Evolutionary conservation across 495 filamentous ascomycete species (phyloP).

Genomic region (Penicillium turbatum): DNA sequence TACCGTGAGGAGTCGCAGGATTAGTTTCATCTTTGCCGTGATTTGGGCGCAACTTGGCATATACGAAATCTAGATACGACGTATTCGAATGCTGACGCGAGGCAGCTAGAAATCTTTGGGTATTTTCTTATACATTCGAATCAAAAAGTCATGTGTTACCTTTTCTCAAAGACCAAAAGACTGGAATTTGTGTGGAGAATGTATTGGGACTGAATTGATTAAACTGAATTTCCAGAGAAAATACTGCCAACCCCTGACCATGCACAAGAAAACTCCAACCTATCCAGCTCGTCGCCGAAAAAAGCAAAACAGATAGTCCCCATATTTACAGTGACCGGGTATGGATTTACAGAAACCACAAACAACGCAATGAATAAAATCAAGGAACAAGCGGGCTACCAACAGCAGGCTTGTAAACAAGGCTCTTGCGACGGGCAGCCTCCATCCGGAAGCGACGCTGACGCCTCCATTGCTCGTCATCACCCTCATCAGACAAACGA

Average conservation of each 20-base stretch:
- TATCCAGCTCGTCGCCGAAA: not conserved
- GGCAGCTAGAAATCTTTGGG: not conserved
- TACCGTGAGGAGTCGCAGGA: conserved; percentile 51
- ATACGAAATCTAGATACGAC: not conserved
- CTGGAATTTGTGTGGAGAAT: too few relatives aligned
- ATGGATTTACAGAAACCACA: conserved; percentile 9
- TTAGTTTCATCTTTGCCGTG: not conserved
- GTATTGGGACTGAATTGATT: not conserved
- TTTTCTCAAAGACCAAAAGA: too few relatives aligned
- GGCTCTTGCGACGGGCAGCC: conserved; percentile 72
- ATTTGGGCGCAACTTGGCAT: not conserved
- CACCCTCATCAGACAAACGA: conserved; percentile 14
- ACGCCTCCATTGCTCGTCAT: conserved; percentile 34
- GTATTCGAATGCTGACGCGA: not conserved
- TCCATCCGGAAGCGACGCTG: conserved; percentile 63
- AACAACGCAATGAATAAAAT: conserved; percentile 5
- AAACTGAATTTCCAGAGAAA: not conserved
- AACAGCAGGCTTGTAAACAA: conserved; percentile 75
- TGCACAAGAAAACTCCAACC: not conserved
- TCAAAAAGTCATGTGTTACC: not conserved
- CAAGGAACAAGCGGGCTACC: conserved; percentile 60
- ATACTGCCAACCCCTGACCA: not conserved
- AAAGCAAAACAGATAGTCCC: conserved; percentile 8
- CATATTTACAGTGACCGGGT: conserved; percentile 21
- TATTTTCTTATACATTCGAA: not conserved